Conservation (phyloP, 768 basidiomycete species). For the Agrocybe praecox region DNA sequence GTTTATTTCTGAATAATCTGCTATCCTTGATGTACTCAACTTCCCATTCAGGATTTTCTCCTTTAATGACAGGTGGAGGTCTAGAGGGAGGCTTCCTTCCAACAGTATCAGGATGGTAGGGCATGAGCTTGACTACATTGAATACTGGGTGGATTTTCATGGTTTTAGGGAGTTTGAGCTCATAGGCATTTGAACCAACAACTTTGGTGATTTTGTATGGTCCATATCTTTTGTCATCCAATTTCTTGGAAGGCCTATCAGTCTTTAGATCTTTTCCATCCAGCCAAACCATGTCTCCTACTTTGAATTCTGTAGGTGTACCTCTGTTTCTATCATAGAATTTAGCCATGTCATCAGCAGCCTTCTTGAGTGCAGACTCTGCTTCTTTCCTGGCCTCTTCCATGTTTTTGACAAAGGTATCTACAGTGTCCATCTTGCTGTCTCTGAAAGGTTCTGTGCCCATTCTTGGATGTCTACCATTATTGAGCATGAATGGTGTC, state of each 20-base stretch:
- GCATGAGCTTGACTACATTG: neutral
- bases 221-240: constrained; percentile 2
- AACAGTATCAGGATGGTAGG: neutral
- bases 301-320: neutral
- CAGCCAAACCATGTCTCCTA: constrained; percentile 18
- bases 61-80: constrained; percentile 2
- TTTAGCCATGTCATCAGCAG: too few relatives aligned
- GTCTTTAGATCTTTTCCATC: constrained; percentile 6
- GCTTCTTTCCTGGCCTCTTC: constrained; percentile 7
- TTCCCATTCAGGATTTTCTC: constrained; percentile 2
- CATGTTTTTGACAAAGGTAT: constrained; percentile 16
- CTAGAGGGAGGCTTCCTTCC: neutral
- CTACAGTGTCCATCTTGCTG: constrained; percentile 12
- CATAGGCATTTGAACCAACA: constrained; percentile 3
- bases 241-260: neutral
- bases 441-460: constrained; percentile 13
- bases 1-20: constrained; percentile 7
- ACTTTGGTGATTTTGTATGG: constrained; percentile 5
- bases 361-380: too few relatives aligned
- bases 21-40: constrained; percentile 12
- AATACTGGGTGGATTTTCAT: constrained; percentile 3
- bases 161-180: neutral
- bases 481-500: constrained; percentile 29
- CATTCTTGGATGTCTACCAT: constrained; percentile 26
- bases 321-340: neutral